These are phyloP conservation scores for Proliferodiscus dingleyae DNA, from an alignment of 2,329 filamentous ascomycete species.

Conservation along the genomic window DNA sequence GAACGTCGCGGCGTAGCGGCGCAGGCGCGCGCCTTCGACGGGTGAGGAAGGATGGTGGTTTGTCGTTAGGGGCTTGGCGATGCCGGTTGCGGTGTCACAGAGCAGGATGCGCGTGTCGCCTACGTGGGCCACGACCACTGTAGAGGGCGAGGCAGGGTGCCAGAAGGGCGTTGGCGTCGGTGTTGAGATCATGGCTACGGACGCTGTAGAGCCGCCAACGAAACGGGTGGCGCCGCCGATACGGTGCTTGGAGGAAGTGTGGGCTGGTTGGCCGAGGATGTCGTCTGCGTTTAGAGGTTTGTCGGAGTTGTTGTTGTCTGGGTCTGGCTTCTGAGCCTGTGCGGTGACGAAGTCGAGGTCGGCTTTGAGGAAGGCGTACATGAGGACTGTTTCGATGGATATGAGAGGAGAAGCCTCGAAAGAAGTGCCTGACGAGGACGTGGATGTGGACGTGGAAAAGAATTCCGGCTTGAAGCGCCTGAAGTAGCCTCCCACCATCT, in stretches of 20 bases:
- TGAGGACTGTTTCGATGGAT: constrained; percentile 72
- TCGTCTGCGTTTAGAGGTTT: constrained; percentile 80
- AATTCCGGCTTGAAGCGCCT: constrained; percentile 79
- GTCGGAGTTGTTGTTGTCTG: constrained; percentile 61
- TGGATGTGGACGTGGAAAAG: constrained; percentile 47
- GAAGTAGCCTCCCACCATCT: constrained; percentile 90
- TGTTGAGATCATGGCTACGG: constrained; percentile 84
- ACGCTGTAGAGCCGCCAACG: constrained; percentile 90
- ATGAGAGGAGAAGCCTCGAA: constrained; percentile 39
- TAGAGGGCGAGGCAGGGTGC: constrained; percentile 83
- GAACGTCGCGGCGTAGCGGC: constrained; percentile 80
- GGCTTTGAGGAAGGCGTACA: constrained; percentile 88
- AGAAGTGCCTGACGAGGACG: no score
- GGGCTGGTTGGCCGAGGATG: constrained; percentile 68
- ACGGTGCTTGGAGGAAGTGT: constrained; percentile 49
- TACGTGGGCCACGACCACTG: constrained; percentile 81
- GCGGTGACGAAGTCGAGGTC: constrained; percentile 92
- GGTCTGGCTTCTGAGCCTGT: constrained; percentile 76
- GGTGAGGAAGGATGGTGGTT: constrained; percentile 92
- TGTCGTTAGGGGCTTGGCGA: constrained; percentile 74
- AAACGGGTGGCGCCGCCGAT: constrained; percentile 78
- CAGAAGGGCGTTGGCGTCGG: constrained; percentile 90
- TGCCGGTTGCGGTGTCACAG: constrained; percentile 78
- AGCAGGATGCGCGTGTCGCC: constrained; percentile 90
- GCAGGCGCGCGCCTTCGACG: constrained; percentile 73